Evolutionary conservation across 495 filamentous ascomycete species (phyloP).

Genomic region (Massariosphaeria phaeospora): DNA sequence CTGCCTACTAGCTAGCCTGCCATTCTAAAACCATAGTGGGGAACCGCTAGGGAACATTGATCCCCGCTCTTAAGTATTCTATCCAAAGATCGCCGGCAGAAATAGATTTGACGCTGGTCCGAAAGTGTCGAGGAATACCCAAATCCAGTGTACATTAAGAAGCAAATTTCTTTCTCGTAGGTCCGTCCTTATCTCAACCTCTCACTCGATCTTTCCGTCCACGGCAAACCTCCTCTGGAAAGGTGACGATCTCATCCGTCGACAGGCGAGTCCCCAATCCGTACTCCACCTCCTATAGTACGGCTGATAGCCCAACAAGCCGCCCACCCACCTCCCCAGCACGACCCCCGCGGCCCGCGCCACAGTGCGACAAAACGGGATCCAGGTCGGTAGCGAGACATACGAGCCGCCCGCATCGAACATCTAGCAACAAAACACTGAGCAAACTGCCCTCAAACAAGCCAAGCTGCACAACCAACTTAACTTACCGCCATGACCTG

Average conservation of each 20-base stretch:
- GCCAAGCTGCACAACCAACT: not conserved
- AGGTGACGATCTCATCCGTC: slow-evolving; percentile 43
- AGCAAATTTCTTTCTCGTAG: no score
- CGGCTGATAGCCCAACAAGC: slow-evolving; percentile 48
- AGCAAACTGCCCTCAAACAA: no score
- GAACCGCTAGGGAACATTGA: no score
- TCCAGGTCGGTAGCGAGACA: slow-evolving; percentile 45
- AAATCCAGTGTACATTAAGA: no score
- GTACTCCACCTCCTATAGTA: slow-evolving; percentile 48
- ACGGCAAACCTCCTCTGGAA: slow-evolving; percentile 36
- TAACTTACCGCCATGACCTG: slow-evolving; percentile 45
- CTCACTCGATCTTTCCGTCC: not conserved
- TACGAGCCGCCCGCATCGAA: slow-evolving; percentile 49
- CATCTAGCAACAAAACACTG: no score
- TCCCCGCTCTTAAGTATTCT: no score
- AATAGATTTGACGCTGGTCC: no score
- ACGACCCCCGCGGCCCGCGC: slow-evolving; percentile 42
- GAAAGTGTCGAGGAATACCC: no score
- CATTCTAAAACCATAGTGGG: no score
- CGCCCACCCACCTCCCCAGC: slow-evolving; percentile 49
- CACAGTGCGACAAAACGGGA: slow-evolving; percentile 43
- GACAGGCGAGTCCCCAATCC: slow-evolving; percentile 48
- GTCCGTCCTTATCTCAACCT: no score
- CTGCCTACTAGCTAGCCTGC: no score
- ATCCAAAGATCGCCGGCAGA: no score